Percentiles rank a stretch among this genome's conserved stretches.
Conservation (phyloP, 495 filamentous ascomycete species). For the Hypoxylon crocopeplum region DNA sequence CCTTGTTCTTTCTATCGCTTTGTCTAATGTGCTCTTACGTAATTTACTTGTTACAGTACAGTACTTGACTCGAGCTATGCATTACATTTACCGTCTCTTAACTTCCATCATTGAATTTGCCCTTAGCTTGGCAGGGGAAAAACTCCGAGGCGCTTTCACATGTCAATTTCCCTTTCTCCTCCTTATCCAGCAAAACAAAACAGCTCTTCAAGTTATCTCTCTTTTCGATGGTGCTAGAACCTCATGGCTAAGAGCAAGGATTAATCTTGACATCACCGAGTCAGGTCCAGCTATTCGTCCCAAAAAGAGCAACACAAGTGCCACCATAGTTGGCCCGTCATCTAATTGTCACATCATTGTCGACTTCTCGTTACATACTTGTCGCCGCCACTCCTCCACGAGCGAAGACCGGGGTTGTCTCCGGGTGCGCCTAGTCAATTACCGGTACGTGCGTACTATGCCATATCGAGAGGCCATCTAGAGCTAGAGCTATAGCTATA, state of each 20-base stretch:
- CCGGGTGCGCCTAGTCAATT: conserved; percentile 18
- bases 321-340: background rate
- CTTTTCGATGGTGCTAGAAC: too few species aligned
- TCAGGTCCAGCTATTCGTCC: conserved; percentile 9
- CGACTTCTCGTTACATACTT: too few species aligned
- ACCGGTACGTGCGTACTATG: conserved; percentile 4
- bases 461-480: background rate
- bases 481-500: too few species aligned
- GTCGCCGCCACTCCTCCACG: conserved; percentile 3
- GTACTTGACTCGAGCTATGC: conserved; percentile 27
- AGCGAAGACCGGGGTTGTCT: conserved; percentile 16
- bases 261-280: conserved; percentile 19
- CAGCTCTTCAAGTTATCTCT: too few species aligned
- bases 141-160: conserved; percentile 32
- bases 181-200: too few species aligned
- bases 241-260: conserved; percentile 19
- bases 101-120: conserved; percentile 17
- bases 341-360: conserved; percentile 12
- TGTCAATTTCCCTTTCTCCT: conserved; percentile 24
- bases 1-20: too few species aligned
- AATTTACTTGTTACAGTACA: too few species aligned
- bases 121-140: conserved; percentile 34
- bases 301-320: conserved; percentile 9
- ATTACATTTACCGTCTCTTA: conserved; percentile 27
- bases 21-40: too few species aligned